Base-by-base conservation (phyloP, 208 protist species). In the Acanthamoeba lenticulata region DNA sequence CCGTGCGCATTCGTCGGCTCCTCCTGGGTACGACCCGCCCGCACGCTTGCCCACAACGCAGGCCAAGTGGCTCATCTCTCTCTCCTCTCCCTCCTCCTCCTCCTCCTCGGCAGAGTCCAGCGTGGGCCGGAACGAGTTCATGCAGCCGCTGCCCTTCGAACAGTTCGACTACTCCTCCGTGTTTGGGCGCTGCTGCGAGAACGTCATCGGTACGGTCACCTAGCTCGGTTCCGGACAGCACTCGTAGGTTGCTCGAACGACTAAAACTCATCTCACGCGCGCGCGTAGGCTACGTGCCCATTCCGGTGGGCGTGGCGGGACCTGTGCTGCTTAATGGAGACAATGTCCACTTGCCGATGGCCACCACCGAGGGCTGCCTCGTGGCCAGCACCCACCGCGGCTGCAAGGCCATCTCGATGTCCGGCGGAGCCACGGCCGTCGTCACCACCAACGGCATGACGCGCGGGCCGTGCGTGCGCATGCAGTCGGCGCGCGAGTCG, bases 291-390 rank as follows among this genome's bases (percentile, higher is more conserved):
- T 99, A 99, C 96, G 97, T 99, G 52, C 99, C 98, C 45, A 96
- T 99, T 36, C 99, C 99, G 11, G 96, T 99, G 21, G 98, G 98
- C 49, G 49, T 99, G 65, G 98, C 98, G 17, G 99, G 99, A 0
- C 99, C 99, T 52, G 89, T 99, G 36, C 49, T 98, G 34, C 90
- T 99, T 0, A 98, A 99, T 94, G 98, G 98, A 3, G 95, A 98
- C 90, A 83, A 97, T 13, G 96, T 98, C 47, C 95, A 94, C 32
- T 95, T 99, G 69, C 99, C 99, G 19, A 99, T 99, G 98, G 99
- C 99, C 24, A 99, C 99, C 44, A 99, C 98, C n/a, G 99, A 99
- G 94, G 99, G 99, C 47, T 97, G 98, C 29, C 97, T 99, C 24
- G 95, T 99, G 44, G 99, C 99, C 21, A 98, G 97, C 86, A 99